These are phyloP conservation scores for Patellifolia procumbens DNA, from an alignment of 179 eudicot species.

Conservation along the genomic window DNA sequence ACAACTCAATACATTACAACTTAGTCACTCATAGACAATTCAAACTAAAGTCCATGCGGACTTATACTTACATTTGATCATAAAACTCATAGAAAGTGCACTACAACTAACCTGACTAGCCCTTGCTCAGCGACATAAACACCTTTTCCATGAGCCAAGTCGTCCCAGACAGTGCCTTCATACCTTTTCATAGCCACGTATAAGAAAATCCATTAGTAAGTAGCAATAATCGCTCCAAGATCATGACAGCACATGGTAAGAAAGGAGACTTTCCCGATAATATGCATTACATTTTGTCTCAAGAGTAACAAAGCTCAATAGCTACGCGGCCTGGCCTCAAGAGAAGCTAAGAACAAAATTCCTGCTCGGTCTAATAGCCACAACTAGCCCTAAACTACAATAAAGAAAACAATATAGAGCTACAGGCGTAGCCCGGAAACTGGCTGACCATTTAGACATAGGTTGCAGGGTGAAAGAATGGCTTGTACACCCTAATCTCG, in stretches of 20 bases:
- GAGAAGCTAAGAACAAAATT: background rate
- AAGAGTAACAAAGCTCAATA: background rate
- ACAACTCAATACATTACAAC: slow-evolving; percentile 1
- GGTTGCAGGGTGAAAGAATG: too few species aligned
- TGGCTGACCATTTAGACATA: background rate
- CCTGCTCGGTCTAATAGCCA: background rate
- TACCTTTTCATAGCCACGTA: slow-evolving; percentile 43
- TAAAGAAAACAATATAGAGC: background rate
- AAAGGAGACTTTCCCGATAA: background rate
- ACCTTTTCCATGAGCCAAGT: slow-evolving; percentile 91
- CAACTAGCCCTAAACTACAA: background rate
- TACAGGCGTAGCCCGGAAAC: background rate
- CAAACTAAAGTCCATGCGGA: slow-evolving; percentile 6
- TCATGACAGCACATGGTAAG: background rate
- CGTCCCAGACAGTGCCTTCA: slow-evolving; percentile 98
- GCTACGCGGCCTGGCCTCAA: background rate
- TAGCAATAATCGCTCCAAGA: background rate
- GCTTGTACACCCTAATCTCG: too few species aligned
- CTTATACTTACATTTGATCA: background rate
- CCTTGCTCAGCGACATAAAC: slow-evolving; percentile 81
- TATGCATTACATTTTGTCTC: background rate
- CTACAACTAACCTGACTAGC: slow-evolving; percentile 62
- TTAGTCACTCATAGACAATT: background rate
- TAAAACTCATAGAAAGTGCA: background rate
- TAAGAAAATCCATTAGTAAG: slow-evolving; percentile 21